phyloP scores from a whole-genome alignment of 306 rosid genomes.

The Castanospermum australe region DNA sequence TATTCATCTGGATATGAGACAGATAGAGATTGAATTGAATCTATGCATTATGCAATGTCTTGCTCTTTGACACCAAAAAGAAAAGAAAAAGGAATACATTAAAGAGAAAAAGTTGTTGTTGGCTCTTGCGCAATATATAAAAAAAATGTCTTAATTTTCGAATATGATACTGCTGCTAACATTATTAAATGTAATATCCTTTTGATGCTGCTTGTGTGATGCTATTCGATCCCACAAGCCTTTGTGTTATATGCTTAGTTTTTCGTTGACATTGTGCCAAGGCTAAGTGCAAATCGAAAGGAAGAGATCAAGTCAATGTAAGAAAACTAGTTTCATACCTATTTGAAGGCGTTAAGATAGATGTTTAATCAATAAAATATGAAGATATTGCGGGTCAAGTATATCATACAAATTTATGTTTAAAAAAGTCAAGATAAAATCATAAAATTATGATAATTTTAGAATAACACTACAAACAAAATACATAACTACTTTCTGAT shows the following conservation, averaged over 20 bases:
- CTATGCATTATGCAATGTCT: background rate
- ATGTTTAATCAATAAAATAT: background rate
- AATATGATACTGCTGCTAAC: background rate
- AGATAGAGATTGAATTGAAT: background rate
- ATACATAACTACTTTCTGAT: no score
- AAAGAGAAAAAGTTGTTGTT: no score
- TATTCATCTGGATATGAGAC: background rate
- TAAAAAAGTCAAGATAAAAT: no score
- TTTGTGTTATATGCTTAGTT: background rate
- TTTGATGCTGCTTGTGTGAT: constrained; percentile 5
- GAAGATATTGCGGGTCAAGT: background rate
- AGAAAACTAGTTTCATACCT: background rate
- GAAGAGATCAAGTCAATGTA: background rate
- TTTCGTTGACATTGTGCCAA: background rate
- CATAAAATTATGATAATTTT: no score
- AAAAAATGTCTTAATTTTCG: background rate
- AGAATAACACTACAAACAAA: no score
- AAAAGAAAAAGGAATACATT: no score
- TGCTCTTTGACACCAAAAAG: no score
- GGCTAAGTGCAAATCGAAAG: background rate
- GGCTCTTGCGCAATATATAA: no score
- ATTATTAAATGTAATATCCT: background rate
- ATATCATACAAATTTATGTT: background rate
- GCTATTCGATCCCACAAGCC: background rate
- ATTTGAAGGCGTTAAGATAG: background rate